Base-by-base conservation (phyloP, 768 basidiomycete genomes). In the Pholiota microspora region DNA sequence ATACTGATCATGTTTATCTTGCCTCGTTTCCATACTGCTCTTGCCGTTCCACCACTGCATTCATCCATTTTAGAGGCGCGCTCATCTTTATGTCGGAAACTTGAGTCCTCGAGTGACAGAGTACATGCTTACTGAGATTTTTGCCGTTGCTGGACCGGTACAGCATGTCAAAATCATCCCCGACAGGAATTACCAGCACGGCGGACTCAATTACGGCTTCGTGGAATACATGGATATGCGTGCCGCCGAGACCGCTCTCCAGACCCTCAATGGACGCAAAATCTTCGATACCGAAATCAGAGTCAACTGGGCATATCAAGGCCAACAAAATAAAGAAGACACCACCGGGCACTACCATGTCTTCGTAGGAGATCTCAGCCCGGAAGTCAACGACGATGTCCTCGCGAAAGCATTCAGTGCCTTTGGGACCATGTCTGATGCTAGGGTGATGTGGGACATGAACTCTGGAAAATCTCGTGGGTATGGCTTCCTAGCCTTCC, bases 401-500 rank as follows among this genome's bases (percentile, higher is more conserved):
- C 86, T 99, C 59, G 88, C 77, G 54, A 98, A 98, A 77, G 97
- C 97, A 6, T 99, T 99, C 79, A 87, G 85, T 64, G 96, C 96
- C 34, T 99, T 99, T 69, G 95, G 94, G 28, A 90, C 89, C 57
- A 81, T 99, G 74, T 95, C 93, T 49, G 97, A 99, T 72, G 96
- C 96, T 47, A 85, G 97, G 29, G 97, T 98, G 57, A 98, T 98
- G 96, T 98, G 96, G 96, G 97, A 99, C 71, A 98, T 98, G 94
- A 97, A 95, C 75, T 96, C 95, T 50, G 97, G 97, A 58, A 98
- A 98, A 77, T 93, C 89, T 66, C 89, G 96, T 65, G 96, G 96
- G 36, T 98, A 98, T 68, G 95, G 96, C 48, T 98, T 98, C 82
- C 83, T 98, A 60, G 95, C 96, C 2, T 98, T 98, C 83, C 84